Percentiles rank a stretch among this genome's conserved stretches.
These are phyloP conservation scores for Pythium apleroticum DNA, from an alignment of 352 stramenopile genomes.

Conservation along the genomic window DNA sequence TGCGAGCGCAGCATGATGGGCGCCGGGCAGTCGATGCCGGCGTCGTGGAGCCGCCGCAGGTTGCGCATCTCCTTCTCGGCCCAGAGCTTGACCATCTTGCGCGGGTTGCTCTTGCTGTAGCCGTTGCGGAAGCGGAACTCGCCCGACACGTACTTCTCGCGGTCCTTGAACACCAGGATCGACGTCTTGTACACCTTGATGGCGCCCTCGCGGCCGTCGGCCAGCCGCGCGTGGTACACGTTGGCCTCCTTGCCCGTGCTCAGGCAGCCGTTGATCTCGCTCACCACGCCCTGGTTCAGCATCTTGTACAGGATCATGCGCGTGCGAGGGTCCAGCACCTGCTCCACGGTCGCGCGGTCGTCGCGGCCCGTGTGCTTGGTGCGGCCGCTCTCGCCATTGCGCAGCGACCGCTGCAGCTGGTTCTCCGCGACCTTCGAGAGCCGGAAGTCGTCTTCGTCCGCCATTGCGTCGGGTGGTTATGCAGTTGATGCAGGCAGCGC, in stretches of 20 bases:
- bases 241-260: conserved; percentile 99
- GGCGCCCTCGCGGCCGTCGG: conserved; percentile 71
- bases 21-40: conserved; percentile 90
- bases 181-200: conserved; percentile 89
- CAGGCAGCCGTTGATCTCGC: conserved; percentile 98
- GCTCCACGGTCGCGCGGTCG: conserved; percentile 97
- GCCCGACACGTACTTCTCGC: conserved; percentile 98
- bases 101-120: conserved; percentile 96
- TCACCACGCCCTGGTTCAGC: conserved; percentile 95
- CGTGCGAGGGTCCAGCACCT: conserved; percentile 97
- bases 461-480: conserved; percentile 31
- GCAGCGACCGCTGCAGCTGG: conserved; percentile 71
- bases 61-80: conserved; percentile 99
- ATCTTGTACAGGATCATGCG: conserved; percentile 99
- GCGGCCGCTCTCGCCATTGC: conserved; percentile 72
- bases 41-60: conserved; percentile 90
- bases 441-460: conserved; percentile 61
- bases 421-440: conserved; percentile 82
- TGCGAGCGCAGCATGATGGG: conserved; percentile 96
- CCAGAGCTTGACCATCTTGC: conserved; percentile 99
- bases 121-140: conserved; percentile 98
- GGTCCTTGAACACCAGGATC: conserved; percentile 99
- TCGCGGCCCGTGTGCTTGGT: conserved; percentile 94
- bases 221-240: conserved; percentile 96
- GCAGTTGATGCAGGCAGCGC: not conserved